Evolutionary conservation across 805 yeast species (phyloP), one percentile per base, ranked within the genome.

Genomic region (Saturnispora sanitii): DNA sequence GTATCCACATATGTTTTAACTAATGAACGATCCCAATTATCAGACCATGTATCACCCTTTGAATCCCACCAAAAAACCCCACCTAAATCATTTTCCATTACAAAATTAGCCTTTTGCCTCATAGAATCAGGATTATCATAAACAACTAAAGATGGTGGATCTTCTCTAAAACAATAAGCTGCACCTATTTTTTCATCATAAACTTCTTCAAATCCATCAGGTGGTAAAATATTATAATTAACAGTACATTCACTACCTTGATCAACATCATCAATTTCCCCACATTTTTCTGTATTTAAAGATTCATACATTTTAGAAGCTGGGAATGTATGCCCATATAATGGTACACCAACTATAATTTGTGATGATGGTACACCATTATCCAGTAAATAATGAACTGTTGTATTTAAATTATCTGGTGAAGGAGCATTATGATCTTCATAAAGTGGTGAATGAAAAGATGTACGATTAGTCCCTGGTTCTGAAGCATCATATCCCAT

Each of bases 61-160:
- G 95, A 79, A 52, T 90, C 96, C 97, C 97, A 90, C 80, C 84
- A 88, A 75, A 92, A 79, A 0, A 83, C 95, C 0, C 98, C 97
- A 0, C 80, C 94, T 8, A 87, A 61, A 0, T 64, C 53, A 6
- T 62, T 57, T 17, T 58, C 49, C 30, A 47, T 50, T 6, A 81
- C 75, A 50, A 74, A 86, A 22, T 62, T 51, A 0, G 85, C 86
- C 56, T 90, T 92, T 15, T 51, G 50, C 7, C 55, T 51, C 2
- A 71, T 74, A 2, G 80, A 67, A 4, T 65, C 62, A 0, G 64
- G 65, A 45, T 72, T 80, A 55, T 90, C 98, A 57, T 82, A 90
- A 6, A 73, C 67, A 2, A 82, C 67, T 34, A 82, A 61, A 4
- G 60, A 62, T 27, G 51, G 57, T 0, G 54, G 49, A 1, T 48